Conservation (phyloP, 768 basidiomycete genomes). For the Leccinum boreale region DNA sequence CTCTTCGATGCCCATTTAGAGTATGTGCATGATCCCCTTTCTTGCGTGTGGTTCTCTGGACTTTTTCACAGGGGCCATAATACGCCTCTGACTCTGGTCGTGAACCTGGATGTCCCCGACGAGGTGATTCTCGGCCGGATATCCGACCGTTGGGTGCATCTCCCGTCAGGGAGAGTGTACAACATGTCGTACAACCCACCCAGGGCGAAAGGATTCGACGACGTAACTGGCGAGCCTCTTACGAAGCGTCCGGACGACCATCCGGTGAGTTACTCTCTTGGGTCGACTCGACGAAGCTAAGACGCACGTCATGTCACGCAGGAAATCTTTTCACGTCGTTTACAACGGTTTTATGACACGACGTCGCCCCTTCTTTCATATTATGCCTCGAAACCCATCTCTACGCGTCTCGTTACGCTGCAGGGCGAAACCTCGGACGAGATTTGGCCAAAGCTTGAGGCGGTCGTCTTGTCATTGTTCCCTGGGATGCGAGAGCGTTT, state of each 20-base stretch:
- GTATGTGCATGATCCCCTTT: constrained; percentile 36
- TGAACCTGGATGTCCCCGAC: constrained; percentile 88
- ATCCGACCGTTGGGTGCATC: constrained; percentile 87
- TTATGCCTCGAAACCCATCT: constrained; percentile 45
- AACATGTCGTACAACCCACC: constrained; percentile 87
- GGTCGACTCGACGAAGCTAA: neutral
- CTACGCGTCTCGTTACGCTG: constrained; percentile 52
- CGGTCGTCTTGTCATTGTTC: constrained; percentile 52
- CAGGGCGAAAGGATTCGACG: constrained; percentile 74
- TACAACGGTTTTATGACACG: constrained; percentile 71
- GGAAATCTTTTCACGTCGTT: constrained; percentile 77
- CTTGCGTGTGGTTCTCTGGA: neutral
- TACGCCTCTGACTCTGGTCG: constrained; percentile 71
- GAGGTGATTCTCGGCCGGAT: constrained; percentile 82
- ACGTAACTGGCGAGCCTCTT: constrained; percentile 84
- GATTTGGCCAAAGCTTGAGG: constrained; percentile 84
- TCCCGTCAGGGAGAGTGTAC: constrained; percentile 86
- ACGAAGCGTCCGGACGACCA: constrained; percentile 88
- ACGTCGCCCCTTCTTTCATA: constrained; percentile 81
- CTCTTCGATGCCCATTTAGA: constrained; percentile 74
- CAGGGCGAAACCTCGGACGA: constrained; percentile 79
- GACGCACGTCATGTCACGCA: constrained; percentile 28
- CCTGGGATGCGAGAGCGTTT: constrained; percentile 54
- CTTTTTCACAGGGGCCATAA: constrained; percentile 47
- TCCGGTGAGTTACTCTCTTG: constrained; percentile 54